Evolutionary conservation across 2,329 filamentous ascomycete genomes (phyloP), one percentile per base, ranked within the genome.

Genomic region (Pyrenophora graminea): DNA sequence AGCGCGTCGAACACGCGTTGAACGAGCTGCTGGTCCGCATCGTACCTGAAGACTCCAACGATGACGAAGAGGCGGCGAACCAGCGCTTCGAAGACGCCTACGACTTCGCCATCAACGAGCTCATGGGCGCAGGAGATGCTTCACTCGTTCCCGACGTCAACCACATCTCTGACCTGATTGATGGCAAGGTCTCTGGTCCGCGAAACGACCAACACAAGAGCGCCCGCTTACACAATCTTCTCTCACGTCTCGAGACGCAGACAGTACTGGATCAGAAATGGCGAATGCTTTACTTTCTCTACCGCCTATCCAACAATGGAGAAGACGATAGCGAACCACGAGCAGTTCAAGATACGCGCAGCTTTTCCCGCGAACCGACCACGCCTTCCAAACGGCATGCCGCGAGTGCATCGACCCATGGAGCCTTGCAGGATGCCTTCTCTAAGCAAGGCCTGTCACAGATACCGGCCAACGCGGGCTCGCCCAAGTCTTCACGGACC

Each of bases 251-350:
- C 15, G 80, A 97, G 21, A 89, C 90, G n/a, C 85, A 97, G 59
- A 92, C 92, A 0, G 92, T 97, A 5, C 81, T 99, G 38, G 89
- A 90, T 66, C 89, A 96, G 74, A 99, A 99, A 82, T 97, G 92
- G 91, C 91, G 89, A 3, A 97, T 99, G 59, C 80, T 99, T 17
- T 95, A 95, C 71, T 85, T 99, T 36, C 83, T 99, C 36, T 89
- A 94, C 71, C 86, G 90, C 64, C 82, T 97, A 40, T 86, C 90
- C 55, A 89, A 92, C 67, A 85, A 67, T 7, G 55, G 63, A 4
- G 47, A 47, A 31, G 38, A 57, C 0, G 45, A 52, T 0, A 38
- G 32, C 1, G 61, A 64, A 6, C 50, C 42, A n/a, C 37, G 39
- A 3, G 43, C 45, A 1, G 39, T 53, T 1, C 58, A 52, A 7